A percentile compares a stretch with the other conserved stretches of the same genome.
These are phyloP conservation scores for Fusarium floridanum DNA, from an alignment of 2,329 filamentous ascomycete species.

Conservation along the genomic window DNA sequence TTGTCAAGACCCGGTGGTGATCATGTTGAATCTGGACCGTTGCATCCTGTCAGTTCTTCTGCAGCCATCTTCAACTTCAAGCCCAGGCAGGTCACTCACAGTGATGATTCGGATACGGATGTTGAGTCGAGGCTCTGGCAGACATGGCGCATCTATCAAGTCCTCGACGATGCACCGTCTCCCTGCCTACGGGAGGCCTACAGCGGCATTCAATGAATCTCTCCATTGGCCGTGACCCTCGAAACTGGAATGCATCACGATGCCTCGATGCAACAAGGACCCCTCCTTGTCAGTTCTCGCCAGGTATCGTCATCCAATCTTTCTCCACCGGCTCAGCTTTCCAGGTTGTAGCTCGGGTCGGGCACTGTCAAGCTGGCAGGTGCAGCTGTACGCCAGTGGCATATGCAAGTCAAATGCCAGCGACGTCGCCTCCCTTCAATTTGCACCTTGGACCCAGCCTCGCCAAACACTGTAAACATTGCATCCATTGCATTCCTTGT, in stretches of 20 bases:
- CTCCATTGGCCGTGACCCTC: conserved; percentile 8
- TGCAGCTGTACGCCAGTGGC: background rate
- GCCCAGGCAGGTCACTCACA: background rate
- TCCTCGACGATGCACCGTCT: background rate
- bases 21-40: background rate
- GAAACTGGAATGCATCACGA: conserved; percentile 48
- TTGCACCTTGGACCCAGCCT: conserved; percentile 40
- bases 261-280: conserved; percentile 25
- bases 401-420: conserved; percentile 41
- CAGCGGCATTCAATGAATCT: conserved; percentile 8
- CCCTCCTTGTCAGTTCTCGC: conserved; percentile 24
- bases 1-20: background rate
- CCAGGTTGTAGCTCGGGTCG: background rate
- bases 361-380: background rate
- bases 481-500: conserved; percentile 51
- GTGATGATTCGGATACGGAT: background rate
- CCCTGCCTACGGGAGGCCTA: conserved; percentile 27
- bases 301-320: conserved; percentile 27
- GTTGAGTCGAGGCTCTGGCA: background rate
- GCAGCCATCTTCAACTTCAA: conserved; percentile 13
- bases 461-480: conserved; percentile 47
- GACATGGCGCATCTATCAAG: background rate
- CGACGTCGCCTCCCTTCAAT: conserved; percentile 38
- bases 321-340: conserved; percentile 27
- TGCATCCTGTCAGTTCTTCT: background rate